These are phyloP conservation scores for Acmispon strigosus DNA, from an alignment of 306 rosid species.

Conservation along the genomic window DNA sequence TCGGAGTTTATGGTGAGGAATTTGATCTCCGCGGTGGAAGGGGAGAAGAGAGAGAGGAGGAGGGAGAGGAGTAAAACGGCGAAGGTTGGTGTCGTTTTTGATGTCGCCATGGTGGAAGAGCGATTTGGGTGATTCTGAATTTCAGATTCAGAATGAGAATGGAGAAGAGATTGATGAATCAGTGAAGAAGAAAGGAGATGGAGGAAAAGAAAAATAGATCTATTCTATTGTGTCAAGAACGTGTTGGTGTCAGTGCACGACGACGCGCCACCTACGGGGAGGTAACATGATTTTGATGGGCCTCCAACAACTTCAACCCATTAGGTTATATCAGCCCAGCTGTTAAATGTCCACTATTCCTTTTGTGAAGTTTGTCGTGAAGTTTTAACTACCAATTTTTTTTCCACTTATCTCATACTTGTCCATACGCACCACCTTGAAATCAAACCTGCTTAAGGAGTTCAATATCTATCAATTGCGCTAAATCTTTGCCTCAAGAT, in stretches of 20 bases:
- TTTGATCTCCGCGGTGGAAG: constrained; percentile 71
- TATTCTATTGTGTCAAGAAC: too few species aligned
- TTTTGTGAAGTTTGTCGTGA: too few species aligned
- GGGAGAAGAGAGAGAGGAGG: constrained; percentile 7
- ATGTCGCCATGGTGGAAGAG: constrained; percentile 24
- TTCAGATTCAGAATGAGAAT: background rate
- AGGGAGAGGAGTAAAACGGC: constrained; percentile 7
- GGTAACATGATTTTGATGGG: background rate
- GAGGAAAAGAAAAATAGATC: background rate
- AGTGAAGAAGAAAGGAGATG: background rate
- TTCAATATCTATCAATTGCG: too few species aligned
- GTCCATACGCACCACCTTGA: too few species aligned
- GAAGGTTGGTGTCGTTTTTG: constrained; percentile 17
- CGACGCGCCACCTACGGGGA: background rate
- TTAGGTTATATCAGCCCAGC: background rate
- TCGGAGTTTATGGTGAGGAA: constrained; percentile 65
- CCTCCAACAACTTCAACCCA: background rate
- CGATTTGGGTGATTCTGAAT: background rate
- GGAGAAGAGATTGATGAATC: background rate
- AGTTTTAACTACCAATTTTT: too few species aligned
- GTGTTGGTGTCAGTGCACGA: background rate
- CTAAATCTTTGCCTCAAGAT: too few species aligned
- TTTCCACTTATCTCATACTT: too few species aligned
- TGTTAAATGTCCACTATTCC: background rate
- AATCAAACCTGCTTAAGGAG: too few species aligned